phyloP scores from a whole-genome alignment of 768 basidiomycete species.

The Tulasnella sp. region DNA sequence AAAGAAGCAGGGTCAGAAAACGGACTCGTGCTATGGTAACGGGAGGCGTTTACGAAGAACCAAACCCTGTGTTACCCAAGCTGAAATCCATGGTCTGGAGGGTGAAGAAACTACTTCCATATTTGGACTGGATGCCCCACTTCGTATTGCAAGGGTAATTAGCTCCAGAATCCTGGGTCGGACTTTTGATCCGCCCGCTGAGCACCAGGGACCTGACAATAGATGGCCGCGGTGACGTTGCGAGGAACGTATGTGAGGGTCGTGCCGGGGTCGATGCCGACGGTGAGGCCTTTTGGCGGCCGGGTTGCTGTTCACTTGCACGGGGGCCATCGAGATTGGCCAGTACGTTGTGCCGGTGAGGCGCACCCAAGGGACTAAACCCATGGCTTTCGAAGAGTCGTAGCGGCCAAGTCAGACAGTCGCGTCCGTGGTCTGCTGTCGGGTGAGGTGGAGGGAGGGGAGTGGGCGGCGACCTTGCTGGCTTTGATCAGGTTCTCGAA shows the following conservation, averaged over 20 bases:
- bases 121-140: no score
- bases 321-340: slow-evolving; percentile 56
- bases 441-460: slow-evolving; percentile 63
- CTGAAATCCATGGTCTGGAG: no score
- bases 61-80: no score
- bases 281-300: slow-evolving; percentile 43
- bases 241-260: slow-evolving; percentile 46
- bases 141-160: no score
- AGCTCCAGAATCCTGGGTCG: not conserved
- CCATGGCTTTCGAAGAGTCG: slow-evolving; percentile 47
- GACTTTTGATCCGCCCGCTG: not conserved
- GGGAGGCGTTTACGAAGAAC: no score
- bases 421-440: slow-evolving; percentile 49
- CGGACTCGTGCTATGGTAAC: no score
- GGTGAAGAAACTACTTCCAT: no score
- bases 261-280: slow-evolving; percentile 69
- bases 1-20: no score
- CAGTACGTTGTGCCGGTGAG: slow-evolving; percentile 55
- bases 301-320: slow-evolving; percentile 46
- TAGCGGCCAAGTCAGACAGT: slow-evolving; percentile 55
- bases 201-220: not conserved
- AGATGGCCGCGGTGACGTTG: not conserved
- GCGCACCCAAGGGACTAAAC: slow-evolving; percentile 46
- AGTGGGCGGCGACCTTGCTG: slow-evolving; percentile 44
- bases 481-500: slow-evolving; percentile 64